These are phyloP conservation scores for Marasmius sp. DNA, from an alignment of 1,284 basidiomycete genomes.

Conservation along the genomic window DNA sequence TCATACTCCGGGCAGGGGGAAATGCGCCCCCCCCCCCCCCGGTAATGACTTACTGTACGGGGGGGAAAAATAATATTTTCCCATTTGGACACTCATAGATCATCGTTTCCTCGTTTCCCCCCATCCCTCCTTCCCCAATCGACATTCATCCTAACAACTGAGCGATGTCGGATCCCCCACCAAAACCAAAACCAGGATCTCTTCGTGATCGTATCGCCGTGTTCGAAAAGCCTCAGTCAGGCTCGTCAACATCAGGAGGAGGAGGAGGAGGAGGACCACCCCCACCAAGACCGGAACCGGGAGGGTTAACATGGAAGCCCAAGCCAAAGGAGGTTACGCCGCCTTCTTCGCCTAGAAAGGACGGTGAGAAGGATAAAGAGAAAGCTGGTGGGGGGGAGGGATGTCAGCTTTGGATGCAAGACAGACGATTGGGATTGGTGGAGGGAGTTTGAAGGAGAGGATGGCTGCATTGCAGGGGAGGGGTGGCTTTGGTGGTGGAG, in stretches of 20 bases:
- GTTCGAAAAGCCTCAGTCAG: conserved; percentile 76
- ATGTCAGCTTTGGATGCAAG: conserved; percentile 87
- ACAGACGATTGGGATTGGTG: conserved; percentile 71
- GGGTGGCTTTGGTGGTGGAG: neutral
- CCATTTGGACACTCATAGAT: too few species aligned
- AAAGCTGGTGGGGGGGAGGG: conserved; percentile 30
- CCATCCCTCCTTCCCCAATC: conserved; percentile 20
- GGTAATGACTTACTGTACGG: too few species aligned
- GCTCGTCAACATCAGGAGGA: too few species aligned
- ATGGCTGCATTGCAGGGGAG: conserved; percentile 93
- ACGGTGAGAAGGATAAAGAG: conserved; percentile 18
- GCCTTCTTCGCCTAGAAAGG: conserved; percentile 38
- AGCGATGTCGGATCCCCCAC: too few species aligned
- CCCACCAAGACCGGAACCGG: too few species aligned
- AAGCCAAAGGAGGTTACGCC: conserved; percentile 47
- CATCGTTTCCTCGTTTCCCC: too few species aligned
- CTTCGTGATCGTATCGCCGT: conserved; percentile 82
- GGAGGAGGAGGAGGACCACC: too few species aligned
- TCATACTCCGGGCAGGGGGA: too few species aligned
- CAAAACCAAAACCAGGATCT: too few species aligned
- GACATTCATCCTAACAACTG: conserved; percentile 60
- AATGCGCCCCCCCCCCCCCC: too few species aligned
- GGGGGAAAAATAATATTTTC: too few species aligned
- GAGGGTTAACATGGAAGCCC: conserved; percentile 72
- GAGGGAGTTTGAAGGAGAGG: conserved; percentile 77